Base-by-base conservation (phyloP, 2,329 filamentous ascomycete species). In the Fusarium vanettenii region DNA sequence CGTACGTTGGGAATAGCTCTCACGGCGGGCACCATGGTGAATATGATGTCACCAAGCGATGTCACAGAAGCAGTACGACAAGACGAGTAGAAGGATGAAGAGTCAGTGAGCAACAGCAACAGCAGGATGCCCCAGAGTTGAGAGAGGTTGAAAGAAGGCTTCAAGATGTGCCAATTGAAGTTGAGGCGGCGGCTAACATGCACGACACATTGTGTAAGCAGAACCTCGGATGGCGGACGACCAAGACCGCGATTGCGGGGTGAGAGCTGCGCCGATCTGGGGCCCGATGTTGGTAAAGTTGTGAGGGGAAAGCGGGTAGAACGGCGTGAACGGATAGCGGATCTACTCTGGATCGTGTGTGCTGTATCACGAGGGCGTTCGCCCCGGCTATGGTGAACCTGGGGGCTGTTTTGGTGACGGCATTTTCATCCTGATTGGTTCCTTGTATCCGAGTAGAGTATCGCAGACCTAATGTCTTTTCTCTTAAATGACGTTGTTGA, bases 1-100 rank as follows among this genome's bases (percentile, higher is more conserved):
- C 81, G 69, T 78, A 84, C 82, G 71, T 79, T 84, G n/a, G 82
- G 82, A 39, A 81, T 65, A 33, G 78, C 76, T 77, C 82, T 77
- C 61, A 83, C 75, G 43, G 80, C 67, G 41, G 79, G 73, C 7
- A 78, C 79, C 80, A 82, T 82, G 56, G 43, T 64, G 63, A 31
- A 60, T 59, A 69, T 60, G 25, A 64, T 64, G 56, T 74, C 43
- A 41, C 50, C 25, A 55, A 75, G 14, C 56, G 6, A 29, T 18
- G 50, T 56, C 35, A 35, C 37, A 67, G 35, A 25, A 11, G 18
- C 11, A 20, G 43, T n/a, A 22, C n/a, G 18, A n/a, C 22, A 22
- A 57, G 48, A 22, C 1, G 25, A 29, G 16, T 20, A 22, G 55
- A 52, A 25, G 13, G 27, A 20, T 3, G 8, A 31, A 33, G 25